Evolutionary conservation across 2,329 filamentous ascomycete species (phyloP).

Genomic region (Botryotinia globosa): DNA sequence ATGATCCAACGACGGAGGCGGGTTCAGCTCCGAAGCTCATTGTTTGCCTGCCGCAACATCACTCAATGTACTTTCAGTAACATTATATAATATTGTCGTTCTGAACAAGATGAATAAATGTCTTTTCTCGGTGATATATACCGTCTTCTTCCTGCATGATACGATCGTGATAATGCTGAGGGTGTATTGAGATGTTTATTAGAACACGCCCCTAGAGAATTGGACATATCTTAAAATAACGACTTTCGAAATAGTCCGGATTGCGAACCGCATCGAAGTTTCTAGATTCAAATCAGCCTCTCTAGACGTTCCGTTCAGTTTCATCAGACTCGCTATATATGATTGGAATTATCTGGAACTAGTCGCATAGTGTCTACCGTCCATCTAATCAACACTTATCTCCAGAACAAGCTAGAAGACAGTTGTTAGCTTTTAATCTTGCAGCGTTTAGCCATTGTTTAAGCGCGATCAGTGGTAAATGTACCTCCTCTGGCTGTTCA

Average conservation of each 20-base stretch:
- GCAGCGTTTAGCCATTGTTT: background rate
- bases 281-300: background rate
- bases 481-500: background rate
- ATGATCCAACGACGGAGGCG: background rate
- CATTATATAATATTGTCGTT: background rate
- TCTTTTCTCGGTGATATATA: background rate
- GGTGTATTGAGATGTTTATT: background rate
- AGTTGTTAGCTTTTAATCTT: background rate
- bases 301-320: background rate
- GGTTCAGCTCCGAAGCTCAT: slow-evolving; percentile 4
- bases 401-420: background rate
- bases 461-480: background rate
- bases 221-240: background rate
- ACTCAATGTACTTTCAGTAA: background rate
- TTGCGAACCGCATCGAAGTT: background rate
- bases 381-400: too few species aligned
- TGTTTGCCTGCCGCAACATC: background rate
- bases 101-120: background rate
- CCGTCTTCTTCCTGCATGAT: background rate
- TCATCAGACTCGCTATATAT: background rate
- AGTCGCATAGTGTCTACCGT: background rate
- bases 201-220: background rate
- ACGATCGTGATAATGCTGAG: background rate
- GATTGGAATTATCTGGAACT: too few species aligned
- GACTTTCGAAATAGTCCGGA: background rate